A percentile compares a stretch with the other conserved stretches of the same genome.
phyloP scores from a whole-genome alignment of 2,329 filamentous ascomycete species.

The Trichophyton verrucosum region DNA sequence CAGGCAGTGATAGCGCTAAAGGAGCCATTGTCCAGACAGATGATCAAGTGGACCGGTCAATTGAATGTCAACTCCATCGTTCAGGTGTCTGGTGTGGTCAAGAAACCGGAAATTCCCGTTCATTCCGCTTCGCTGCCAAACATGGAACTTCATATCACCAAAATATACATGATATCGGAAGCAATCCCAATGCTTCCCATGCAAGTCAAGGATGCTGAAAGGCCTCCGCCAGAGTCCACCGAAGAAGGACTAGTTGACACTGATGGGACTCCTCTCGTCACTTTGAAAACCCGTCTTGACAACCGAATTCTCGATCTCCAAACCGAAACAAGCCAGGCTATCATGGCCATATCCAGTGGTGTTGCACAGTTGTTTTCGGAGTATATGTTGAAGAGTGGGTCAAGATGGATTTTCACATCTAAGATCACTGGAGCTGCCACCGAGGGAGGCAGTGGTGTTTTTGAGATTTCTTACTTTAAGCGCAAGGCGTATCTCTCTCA shows the following conservation, averaged over 20 bases:
- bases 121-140: constrained; percentile 72
- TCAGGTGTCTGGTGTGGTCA: constrained; percentile 64
- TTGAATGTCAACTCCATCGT: constrained; percentile 73
- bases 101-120: constrained; percentile 74
- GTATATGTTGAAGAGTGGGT: constrained; percentile 62
- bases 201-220: constrained; percentile 43
- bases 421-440: constrained; percentile 81
- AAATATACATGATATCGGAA: constrained; percentile 64
- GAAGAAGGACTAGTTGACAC: constrained; percentile 41
- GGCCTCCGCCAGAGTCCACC: constrained; percentile 32
- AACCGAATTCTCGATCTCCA: constrained; percentile 90
- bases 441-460: constrained; percentile 87
- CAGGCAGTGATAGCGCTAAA: constrained; percentile 65
- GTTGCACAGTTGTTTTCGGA: constrained; percentile 61
- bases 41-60: constrained; percentile 81
- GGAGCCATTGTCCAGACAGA: constrained; percentile 58
- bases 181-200: constrained; percentile 50
- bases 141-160: constrained; percentile 77
- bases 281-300: constrained; percentile 72
- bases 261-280: constrained; percentile 54
- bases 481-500: constrained; percentile 59
- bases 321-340: constrained; percentile 79
- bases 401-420: constrained; percentile 77
- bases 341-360: constrained; percentile 57
- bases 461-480: constrained; percentile 80